A percentile compares a stretch with the other conserved stretches of the same genome.
phyloP scores from a whole-genome alignment of 257 asterid genomes.

The Mentha longifolia region DNA sequence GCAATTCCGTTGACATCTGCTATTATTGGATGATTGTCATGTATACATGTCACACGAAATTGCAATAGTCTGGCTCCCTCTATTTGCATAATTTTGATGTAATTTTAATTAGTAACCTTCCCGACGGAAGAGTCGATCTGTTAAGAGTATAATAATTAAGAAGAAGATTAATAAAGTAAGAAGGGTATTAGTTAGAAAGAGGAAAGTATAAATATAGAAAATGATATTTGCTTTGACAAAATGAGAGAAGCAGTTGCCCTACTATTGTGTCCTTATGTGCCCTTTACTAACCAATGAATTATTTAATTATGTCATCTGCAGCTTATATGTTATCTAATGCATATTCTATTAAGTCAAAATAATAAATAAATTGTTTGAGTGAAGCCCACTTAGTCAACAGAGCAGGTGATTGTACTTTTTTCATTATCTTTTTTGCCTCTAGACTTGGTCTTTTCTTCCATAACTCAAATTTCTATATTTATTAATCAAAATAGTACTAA shows the following conservation, averaged over 20 bases:
- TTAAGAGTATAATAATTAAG: too few relatives aligned
- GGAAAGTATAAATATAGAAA: background rate
- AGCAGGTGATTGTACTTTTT: constrained; percentile 46
- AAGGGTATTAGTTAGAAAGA: background rate
- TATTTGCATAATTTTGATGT: too few relatives aligned
- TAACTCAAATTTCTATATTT: background rate
- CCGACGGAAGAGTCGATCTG: too few relatives aligned
- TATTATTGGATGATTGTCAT: too few relatives aligned
- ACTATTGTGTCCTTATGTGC: constrained; percentile 27
- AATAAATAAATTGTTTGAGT: background rate
- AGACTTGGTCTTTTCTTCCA: constrained; percentile 35
- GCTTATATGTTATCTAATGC: background rate
- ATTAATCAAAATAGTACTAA: background rate
- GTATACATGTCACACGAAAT: too few relatives aligned
- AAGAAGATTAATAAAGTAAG: too few relatives aligned
- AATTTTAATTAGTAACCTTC: too few relatives aligned
- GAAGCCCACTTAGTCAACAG: constrained; percentile 47
- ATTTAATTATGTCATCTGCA: constrained; percentile 4
- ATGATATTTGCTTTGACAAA: constrained; percentile 16
- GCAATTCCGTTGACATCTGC: too few relatives aligned
- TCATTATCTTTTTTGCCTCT: constrained; percentile 26
- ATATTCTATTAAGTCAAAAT: background rate
- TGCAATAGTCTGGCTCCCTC: too few relatives aligned
- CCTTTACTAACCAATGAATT: constrained; percentile 12
- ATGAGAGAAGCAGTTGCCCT: constrained; percentile 36